Evolutionary conservation across 2,329 filamentous ascomycete species (phyloP), one percentile per base, ranked within the genome.

Genomic region (Botrytis elliptica): DNA sequence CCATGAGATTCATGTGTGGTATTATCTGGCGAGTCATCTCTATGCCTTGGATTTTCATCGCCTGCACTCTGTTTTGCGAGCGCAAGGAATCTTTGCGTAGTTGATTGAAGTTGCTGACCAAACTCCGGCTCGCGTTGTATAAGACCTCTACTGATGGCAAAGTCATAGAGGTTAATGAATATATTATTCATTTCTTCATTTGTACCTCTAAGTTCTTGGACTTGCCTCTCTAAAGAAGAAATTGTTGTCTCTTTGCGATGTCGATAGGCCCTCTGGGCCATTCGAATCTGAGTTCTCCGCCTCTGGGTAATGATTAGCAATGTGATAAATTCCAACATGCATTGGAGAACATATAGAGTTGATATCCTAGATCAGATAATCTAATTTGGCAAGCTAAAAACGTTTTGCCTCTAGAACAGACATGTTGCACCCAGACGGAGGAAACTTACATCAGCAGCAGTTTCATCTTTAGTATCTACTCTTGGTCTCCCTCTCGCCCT

Each of bases 231-330:
- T 18, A 97, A 85, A 1, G 88, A 89, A 42, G 89, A 87, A 73
- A 97, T 95, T 8, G 92, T 92, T 36, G 88, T 91, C 80, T 97
- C 94, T 82, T 97, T 97, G 70, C 94, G 90, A 79, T 92, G 89
- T 25, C 94, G 89, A 80, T 97, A 97, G 0, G 93, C 93, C 77
- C 94, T 86, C 81, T 97, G 94, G 2, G 94, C 94, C 72, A 95
- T 87, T 38, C 94, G 90, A 76, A 97, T 96, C 81, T 97, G 94
- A 8, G 93, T 95, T 72, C 94, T 89, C 70, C 94, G 91, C 75
- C 93, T 91, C 92, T 93, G 77, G 59, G 40, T 4, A 73, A 42
- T 44, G 65, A 80, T 74, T 79, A 75, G 70, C 65, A 40, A 29
- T 60, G 16, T 25, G n/a, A 42, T 40, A 25, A 10, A 18, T 33